phyloP scores from a whole-genome alignment of 2,329 filamentous ascomycete genomes.

The Cladosporium sp. region DNA sequence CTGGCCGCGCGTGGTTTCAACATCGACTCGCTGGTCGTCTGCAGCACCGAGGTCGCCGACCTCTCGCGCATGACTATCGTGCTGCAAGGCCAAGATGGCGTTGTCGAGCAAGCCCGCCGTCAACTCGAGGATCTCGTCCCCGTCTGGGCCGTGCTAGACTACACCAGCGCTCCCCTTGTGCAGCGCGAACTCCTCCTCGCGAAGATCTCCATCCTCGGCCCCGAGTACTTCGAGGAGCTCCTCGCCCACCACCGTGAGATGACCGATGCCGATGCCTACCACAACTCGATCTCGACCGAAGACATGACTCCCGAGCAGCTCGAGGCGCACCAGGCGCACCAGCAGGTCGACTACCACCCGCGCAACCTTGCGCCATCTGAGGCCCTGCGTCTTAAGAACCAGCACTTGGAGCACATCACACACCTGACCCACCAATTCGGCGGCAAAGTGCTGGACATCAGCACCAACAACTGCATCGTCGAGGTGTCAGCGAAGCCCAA shows the following conservation, averaged over 20 bases:
- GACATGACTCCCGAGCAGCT: conserved; percentile 30
- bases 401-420: conserved; percentile 94
- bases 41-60: conserved; percentile 95
- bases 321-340: conserved; percentile 22
- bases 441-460: conserved; percentile 96
- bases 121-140: conserved; percentile 96
- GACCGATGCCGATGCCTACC: conserved; percentile 50
- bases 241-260: conserved; percentile 95
- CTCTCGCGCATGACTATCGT: conserved; percentile 99
- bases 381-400: conserved; percentile 92
- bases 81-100: conserved; percentile 90
- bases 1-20: conserved; percentile 96
- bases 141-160: conserved; percentile 97
- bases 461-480: conserved; percentile 97
- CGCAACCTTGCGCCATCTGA: conserved; percentile 81
- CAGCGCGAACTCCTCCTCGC: conserved; percentile 93
- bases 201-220: conserved; percentile 94
- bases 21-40: conserved; percentile 97
- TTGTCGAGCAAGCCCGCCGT: conserved; percentile 92
- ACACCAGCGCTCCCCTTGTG: conserved; percentile 87
- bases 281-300: conserved; percentile 21
- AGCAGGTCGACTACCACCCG: conserved; percentile 75
- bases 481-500: conserved; percentile 91
- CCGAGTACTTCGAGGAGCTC: conserved; percentile 97
- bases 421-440: conserved; percentile 97